phyloP scores from a whole-genome alignment of 75 land plant genomes.

The Cryptomeria japonica region DNA sequence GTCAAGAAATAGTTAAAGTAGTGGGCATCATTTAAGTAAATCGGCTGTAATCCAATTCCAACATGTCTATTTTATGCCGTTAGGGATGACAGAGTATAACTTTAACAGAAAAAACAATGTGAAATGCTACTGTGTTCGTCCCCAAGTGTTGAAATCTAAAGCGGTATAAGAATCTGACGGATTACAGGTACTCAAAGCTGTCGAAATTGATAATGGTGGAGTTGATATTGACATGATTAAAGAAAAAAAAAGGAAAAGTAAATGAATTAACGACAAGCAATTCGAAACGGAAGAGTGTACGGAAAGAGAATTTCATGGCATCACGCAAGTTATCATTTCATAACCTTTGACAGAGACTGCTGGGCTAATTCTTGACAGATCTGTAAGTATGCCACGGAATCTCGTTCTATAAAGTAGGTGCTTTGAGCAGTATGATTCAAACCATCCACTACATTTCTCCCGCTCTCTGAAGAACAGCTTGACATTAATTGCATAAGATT shows the following conservation, averaged over 20 bases:
- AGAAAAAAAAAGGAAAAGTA: too few species aligned
- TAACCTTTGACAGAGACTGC: too few species aligned
- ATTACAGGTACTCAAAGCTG: neutral
- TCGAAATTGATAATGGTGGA: neutral
- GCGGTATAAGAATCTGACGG: neutral
- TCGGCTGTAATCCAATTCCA: too few species aligned
- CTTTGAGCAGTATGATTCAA: neutral
- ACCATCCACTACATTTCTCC: neutral
- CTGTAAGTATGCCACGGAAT: too few species aligned
- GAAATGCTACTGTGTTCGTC: constrained; percentile 13
- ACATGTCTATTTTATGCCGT: too few species aligned
- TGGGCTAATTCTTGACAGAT: too few species aligned
- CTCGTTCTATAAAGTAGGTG: too few species aligned
- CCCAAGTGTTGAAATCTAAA: neutral
- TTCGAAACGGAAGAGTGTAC: neutral
- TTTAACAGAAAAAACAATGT: neutral
- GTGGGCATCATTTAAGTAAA: too few species aligned
- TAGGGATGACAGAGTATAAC: too few species aligned
- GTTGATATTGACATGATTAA: too few species aligned
- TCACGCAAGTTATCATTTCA: neutral
- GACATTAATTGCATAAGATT: neutral
- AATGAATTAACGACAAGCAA: neutral
- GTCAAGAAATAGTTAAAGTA: too few species aligned
- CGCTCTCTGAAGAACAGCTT: neutral
- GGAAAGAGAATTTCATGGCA: neutral